phyloP scores from a whole-genome alignment of 768 basidiomycete species.

The Chalciporus pseudorubinellus region DNA sequence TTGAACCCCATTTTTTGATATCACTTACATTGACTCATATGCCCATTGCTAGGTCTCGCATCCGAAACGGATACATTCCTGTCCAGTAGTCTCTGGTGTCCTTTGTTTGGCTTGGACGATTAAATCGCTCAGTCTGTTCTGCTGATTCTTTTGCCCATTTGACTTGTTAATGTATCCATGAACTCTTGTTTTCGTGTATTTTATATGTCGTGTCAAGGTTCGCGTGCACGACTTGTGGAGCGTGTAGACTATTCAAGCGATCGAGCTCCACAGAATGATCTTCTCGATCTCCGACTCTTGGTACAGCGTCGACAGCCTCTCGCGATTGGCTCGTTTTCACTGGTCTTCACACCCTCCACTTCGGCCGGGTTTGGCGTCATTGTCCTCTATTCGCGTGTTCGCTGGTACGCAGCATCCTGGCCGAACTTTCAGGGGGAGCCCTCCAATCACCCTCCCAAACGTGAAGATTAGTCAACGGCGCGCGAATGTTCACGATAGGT shows the following conservation, averaged over 20 bases:
- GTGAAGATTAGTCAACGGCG: not conserved
- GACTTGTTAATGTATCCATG: constrained; percentile 5
- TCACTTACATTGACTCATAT: constrained; percentile 7
- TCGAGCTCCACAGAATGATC: not conserved
- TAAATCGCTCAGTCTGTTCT: not conserved
- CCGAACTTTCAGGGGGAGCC: no score
- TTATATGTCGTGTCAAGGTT: not conserved
- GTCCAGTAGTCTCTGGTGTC: not conserved
- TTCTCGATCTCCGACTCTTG: no score
- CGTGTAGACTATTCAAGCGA: not conserved
- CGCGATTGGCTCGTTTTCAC: no score
- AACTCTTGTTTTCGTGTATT: constrained; percentile 3
- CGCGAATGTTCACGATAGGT: not conserved
- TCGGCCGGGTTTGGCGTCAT: no score
- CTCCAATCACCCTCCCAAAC: not conserved
- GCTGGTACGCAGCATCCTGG: no score
- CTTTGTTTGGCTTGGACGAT: not conserved
- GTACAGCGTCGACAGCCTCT: no score
- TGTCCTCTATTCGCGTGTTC: no score
- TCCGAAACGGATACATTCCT: no score
- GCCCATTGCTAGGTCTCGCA: no score
- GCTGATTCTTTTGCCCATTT: not conserved
- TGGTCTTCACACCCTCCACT: no score
- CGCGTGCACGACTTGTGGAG: no score
- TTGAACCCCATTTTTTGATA: constrained; percentile 6